phyloP scores from a whole-genome alignment of 805 yeast genomes.

The Soucietia sequanensis region DNA sequence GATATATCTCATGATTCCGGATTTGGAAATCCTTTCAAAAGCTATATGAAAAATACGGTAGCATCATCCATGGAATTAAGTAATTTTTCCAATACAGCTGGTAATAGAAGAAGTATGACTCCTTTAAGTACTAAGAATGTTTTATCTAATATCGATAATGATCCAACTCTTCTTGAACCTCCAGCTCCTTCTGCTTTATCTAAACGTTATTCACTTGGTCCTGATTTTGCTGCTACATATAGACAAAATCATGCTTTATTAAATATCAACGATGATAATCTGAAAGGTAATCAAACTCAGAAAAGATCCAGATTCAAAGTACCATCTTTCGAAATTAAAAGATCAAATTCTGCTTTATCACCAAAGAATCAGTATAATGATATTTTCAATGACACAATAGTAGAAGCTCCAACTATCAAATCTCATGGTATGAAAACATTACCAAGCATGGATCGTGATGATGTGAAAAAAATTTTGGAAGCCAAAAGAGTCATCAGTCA shows the following conservation, averaged over 20 bases:
- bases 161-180: constrained; percentile 3
- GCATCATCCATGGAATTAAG: constrained; percentile 7
- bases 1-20: constrained; percentile 50
- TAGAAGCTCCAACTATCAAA: constrained; percentile 35
- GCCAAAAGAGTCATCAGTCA: constrained; percentile 38
- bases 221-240: constrained; percentile 1
- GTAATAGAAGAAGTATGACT: constrained; percentile 20
- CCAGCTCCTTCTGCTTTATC: constrained; percentile 3
- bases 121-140: constrained; percentile 29
- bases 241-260: background rate
- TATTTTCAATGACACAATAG: constrained; percentile 21
- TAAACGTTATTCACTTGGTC: constrained; percentile 1
- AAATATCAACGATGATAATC: background rate
- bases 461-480: constrained; percentile 39
- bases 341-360: constrained; percentile 31
- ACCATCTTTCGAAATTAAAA: constrained; percentile 42
- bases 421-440: constrained; percentile 47
- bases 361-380: constrained; percentile 41
- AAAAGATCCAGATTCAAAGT: constrained; percentile 34
- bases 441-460: constrained; percentile 49
- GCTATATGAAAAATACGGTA: constrained; percentile 22
- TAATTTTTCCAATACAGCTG: constrained; percentile 13
- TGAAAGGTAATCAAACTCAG: background rate
- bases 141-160: constrained; percentile 22
- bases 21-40: constrained; percentile 43